Evolutionary conservation across 768 basidiomycete genomes (phyloP).

Genomic region (Podaxis sp.): DNA sequence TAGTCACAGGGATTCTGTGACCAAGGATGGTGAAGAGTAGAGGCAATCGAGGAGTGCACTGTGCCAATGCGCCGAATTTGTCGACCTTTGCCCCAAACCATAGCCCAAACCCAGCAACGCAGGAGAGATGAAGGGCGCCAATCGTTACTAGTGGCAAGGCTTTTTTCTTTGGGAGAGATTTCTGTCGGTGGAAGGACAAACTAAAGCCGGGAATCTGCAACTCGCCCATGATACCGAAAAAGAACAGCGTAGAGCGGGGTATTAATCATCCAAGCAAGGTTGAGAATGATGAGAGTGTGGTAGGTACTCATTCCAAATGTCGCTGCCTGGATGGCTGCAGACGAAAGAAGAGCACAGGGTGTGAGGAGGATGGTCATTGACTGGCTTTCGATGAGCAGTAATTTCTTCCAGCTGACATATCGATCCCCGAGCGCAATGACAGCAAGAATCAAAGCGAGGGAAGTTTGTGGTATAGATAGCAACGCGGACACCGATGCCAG

Average conservation of each 20-base stretch:
- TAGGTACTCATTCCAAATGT: conserved; percentile 14
- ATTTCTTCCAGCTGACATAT: background rate
- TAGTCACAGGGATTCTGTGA: background rate
- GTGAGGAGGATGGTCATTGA: conserved; percentile 17
- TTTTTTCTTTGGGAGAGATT: background rate
- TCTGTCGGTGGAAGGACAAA: background rate
- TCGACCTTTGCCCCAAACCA: conserved; percentile 14
- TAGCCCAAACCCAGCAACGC: conserved; percentile 8
- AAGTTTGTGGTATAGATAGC: conserved; percentile 23
- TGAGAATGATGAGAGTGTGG: conserved; percentile 21
- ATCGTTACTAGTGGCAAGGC: background rate
- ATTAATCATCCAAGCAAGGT: conserved; percentile 24
- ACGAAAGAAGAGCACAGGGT: conserved; percentile 21
- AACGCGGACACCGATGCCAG: conserved; percentile 22
- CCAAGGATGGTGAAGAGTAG: background rate
- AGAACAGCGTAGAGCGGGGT: conserved; percentile 12
- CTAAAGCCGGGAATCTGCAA: background rate
- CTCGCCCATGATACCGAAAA: conserved; percentile 3
- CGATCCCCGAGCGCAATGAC: conserved; percentile 10
- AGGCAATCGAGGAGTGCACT: background rate
- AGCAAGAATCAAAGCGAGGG: conserved; percentile 19
- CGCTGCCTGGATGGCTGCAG: conserved; percentile 18
- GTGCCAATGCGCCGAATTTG: background rate
- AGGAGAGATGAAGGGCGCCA: conserved; percentile 6
- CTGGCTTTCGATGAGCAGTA: background rate